Evolutionary conservation across 2,329 filamentous ascomycete species (phyloP).

Genomic region (Verticillium zaregamsianum): DNA sequence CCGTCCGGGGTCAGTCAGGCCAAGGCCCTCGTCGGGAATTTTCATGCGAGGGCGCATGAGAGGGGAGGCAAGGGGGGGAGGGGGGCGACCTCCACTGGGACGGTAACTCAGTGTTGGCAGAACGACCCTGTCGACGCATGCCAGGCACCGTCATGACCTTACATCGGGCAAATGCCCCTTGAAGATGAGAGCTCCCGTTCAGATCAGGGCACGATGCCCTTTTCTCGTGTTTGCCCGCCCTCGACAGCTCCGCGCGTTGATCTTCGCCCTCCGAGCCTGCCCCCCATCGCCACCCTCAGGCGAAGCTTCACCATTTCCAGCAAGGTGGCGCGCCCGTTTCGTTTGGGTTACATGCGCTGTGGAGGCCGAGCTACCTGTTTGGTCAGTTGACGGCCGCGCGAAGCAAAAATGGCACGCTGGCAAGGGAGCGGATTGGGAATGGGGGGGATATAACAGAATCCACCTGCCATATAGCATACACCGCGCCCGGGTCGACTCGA

Average conservation of each 20-base stretch:
- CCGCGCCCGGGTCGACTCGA: not conserved
- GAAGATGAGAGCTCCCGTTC: not conserved
- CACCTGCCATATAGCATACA: not conserved
- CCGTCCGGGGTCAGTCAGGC: too few species aligned
- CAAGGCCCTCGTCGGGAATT: too few species aligned
- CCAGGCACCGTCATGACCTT: not conserved
- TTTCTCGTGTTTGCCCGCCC: not conserved
- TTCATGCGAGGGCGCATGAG: too few species aligned
- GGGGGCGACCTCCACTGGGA: too few species aligned
- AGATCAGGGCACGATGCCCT: not conserved
- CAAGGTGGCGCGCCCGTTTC: not conserved
- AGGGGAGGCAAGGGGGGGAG: too few species aligned
- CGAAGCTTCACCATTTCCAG: not conserved
- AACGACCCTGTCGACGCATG: not conserved
- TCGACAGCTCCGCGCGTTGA: not conserved
- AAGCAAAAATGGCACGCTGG: not conserved
- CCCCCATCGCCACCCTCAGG: not conserved
- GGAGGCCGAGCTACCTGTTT: not conserved
- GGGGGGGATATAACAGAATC: conserved; percentile 2
- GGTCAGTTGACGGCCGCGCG: not conserved
- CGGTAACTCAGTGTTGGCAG: too few species aligned
- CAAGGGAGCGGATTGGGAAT: not conserved
- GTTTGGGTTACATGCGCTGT: conserved; percentile 1
- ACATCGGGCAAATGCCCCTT: not conserved
- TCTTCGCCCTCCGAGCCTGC: not conserved